phyloP scores from a whole-genome alignment of 208 protist species.

The Willaertia magna region DNA sequence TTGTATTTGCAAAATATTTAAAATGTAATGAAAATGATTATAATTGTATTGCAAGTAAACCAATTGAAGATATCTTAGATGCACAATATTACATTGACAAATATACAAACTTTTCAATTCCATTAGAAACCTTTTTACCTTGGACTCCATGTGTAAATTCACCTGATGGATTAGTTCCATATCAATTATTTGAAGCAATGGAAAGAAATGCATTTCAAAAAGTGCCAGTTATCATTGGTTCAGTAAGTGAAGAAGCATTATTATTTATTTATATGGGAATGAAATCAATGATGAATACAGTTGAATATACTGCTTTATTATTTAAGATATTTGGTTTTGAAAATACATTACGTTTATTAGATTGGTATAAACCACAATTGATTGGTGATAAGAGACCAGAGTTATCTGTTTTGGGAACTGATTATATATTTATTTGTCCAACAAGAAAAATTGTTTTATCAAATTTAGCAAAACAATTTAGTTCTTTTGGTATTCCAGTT shows the following conservation, averaged over 20 bases:
- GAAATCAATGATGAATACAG: background rate
- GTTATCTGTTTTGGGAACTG: background rate
- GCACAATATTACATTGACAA: background rate
- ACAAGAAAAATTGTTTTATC: background rate
- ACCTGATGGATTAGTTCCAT: background rate
- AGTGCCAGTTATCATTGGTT: constrained; percentile 22
- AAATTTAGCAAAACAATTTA: background rate
- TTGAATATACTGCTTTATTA: background rate
- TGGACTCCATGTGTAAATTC: constrained; percentile 12
- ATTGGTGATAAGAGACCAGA: background rate
- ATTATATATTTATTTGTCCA: background rate
- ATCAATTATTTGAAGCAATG: background rate
- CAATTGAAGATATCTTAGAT: background rate
- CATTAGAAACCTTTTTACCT: background rate
- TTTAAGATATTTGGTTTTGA: background rate
- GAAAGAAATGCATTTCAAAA: background rate
- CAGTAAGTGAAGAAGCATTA: background rate
- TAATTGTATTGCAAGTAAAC: background rate
- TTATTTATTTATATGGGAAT: background rate
- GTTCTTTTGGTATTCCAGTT: background rate
- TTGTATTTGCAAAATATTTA: background rate
- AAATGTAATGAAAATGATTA: background rate
- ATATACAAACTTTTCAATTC: background rate
- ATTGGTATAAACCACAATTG: background rate
- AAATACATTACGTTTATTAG: too few species aligned